Evolutionary conservation across 192 early-diverging fungal genomes (phyloP), one percentile per base, ranked within the genome.

Genomic region (Rhizophagus clarus): DNA sequence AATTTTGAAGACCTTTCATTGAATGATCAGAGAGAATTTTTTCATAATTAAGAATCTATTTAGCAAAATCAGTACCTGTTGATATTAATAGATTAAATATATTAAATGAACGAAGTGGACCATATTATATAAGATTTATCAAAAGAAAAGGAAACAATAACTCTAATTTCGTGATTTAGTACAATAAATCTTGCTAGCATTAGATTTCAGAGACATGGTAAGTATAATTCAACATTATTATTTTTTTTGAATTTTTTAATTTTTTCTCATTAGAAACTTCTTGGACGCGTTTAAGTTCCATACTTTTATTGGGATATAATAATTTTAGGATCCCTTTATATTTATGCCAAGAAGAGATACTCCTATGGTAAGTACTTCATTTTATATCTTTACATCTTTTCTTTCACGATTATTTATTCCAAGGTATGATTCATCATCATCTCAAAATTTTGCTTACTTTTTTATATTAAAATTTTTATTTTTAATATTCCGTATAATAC

Each of bases 41-140:
- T 37, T 10, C 37, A 11, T n/a, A 51, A 45, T 20, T 29, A 42
- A 51, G 26, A 73, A 49, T 37, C 0, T 11, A 24, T 12, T 56
- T 56, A 56, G 51, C 51, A 56, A n/a, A 22, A 4, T 56, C 51
- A 56, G 12, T 73, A 40, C 42, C 71, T 49, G 40, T 73, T 5
- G n/a, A 73, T 10, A 14, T 20, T 17, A 51, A 51, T 29, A 29
- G 34, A 29, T 73, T 67, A 14, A 1, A 67, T 32, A 32, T 32
- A 31, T 67, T 34, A 28, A 32, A 32, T 24, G 71, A 47, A 26
- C 7, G 24, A 29, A 51, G 71, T 45, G 1, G 10, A 47, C 1
- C 14, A 3, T 15, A 51, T 73, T 11, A 26, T 73, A 14, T 31
- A 73, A 40, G 71, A 73, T 29, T 49, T 73, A 73, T 73, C 26